These are phyloP conservation scores for Polyporus tsugae DNA, from an alignment of 1,284 basidiomycete genomes.

Conservation along the genomic window DNA sequence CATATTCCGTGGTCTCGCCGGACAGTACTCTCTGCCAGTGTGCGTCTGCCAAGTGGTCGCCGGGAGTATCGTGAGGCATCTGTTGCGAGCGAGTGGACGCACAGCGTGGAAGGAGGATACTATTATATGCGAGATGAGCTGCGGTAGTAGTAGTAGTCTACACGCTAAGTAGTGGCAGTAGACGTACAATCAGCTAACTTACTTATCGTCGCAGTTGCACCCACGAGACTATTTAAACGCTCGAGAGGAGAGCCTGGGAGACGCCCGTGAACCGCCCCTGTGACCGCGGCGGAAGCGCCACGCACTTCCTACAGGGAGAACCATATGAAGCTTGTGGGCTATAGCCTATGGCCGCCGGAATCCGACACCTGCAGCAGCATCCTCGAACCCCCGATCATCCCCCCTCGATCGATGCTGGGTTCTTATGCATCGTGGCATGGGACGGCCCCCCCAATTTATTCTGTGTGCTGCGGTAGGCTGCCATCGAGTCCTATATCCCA, in stretches of 20 bases:
- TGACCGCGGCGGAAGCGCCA: no score
- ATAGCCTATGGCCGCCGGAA: no score
- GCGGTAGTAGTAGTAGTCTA: background rate
- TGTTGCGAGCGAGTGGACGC: background rate
- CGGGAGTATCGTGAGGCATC: constrained; percentile 7
- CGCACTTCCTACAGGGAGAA: no score
- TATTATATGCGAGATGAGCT: background rate
- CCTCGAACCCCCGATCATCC: background rate
- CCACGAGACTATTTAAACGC: no score
- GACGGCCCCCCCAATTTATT: background rate
- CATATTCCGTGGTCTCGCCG: constrained; percentile 22
- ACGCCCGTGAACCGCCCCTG: background rate
- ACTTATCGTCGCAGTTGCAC: background rate
- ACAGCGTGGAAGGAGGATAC: background rate
- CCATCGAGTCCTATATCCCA: background rate
- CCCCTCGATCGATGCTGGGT: background rate
- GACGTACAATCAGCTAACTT: background rate
- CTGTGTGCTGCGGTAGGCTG: background rate
- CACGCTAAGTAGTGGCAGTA: background rate
- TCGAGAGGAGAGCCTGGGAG: background rate
- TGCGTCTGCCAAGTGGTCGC: background rate
- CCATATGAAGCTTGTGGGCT: no score
- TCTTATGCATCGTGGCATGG: background rate
- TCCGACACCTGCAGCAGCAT: no score
- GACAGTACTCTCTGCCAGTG: constrained; percentile 18